Evolutionary conservation across 352 stramenopile species (phyloP).

Genomic region (Phytophthora colocasiae): DNA sequence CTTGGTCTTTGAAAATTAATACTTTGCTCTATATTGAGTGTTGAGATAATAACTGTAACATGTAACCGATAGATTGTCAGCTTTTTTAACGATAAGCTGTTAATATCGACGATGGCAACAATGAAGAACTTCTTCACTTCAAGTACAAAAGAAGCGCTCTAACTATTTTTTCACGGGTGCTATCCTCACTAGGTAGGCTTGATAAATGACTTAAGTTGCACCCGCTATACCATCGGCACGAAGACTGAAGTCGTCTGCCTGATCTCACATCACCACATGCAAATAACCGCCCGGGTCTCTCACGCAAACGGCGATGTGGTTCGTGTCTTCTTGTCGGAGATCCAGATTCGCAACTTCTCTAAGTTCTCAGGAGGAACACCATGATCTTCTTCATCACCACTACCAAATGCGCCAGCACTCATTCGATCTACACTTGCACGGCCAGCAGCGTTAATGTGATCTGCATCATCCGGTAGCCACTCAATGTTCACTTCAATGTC

Average conservation of each 20-base stretch:
- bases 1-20: constrained; percentile 1
- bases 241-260: constrained; percentile 7
- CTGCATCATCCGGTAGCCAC: constrained; percentile 74
- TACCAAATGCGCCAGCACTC: constrained; percentile 33
- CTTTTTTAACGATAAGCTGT: neutral
- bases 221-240: neutral
- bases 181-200: constrained; percentile 17
- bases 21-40: too few species aligned
- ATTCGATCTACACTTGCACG: constrained; percentile 47
- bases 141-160: constrained; percentile 21
- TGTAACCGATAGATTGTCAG: neutral
- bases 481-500: constrained; percentile 89
- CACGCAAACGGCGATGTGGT: constrained; percentile 79
- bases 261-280: constrained; percentile 30
- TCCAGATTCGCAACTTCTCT: constrained; percentile 89
- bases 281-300: constrained; percentile 16
- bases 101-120: constrained; percentile 15
- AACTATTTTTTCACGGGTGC: constrained; percentile 28
- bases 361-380: constrained; percentile 43
- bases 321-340: constrained; percentile 86
- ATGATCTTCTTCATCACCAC: constrained; percentile 31
- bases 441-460: constrained; percentile 40
- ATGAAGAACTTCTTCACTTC: too few species aligned
- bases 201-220: constrained; percentile 19
- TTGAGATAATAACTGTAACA: neutral